These are phyloP conservation scores for Scheffersomyces cryptocercus DNA, from an alignment of 1,139 yeast genomes.

Conservation along the genomic window DNA sequence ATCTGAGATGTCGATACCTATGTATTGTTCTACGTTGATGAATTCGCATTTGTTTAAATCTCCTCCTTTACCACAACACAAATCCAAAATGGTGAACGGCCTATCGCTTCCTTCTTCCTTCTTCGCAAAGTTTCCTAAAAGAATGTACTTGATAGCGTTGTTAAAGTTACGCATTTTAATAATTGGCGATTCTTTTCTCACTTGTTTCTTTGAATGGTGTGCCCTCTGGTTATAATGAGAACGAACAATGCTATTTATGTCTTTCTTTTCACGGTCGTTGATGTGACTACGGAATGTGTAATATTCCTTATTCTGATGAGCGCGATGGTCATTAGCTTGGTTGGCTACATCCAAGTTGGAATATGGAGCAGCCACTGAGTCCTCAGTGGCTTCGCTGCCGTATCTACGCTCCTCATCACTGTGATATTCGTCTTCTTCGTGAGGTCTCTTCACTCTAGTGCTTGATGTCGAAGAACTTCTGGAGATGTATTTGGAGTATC, in stretches of 20 bases:
- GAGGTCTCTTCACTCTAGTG: constrained; percentile 10
- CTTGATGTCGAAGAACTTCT: constrained; percentile 1
- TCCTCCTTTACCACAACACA: constrained; percentile 99
- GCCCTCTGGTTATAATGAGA: constrained; percentile 87
- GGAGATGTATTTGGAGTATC: constrained; percentile 33
- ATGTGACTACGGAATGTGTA: constrained; percentile 45
- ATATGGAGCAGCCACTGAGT: constrained; percentile 29
- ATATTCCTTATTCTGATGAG: constrained; percentile 20
- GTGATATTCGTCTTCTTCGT: constrained; percentile 15
- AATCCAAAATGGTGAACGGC: constrained; percentile 57
- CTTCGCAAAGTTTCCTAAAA: constrained; percentile 68
- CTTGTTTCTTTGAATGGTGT: constrained; percentile 60
- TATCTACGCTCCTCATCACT: constrained; percentile 5
- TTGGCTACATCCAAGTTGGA: constrained; percentile 32
- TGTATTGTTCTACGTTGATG: constrained; percentile 69
- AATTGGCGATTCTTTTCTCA: constrained; percentile 78
- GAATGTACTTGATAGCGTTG: constrained; percentile 84
- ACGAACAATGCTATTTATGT: constrained; percentile 64
- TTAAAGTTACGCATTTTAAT: constrained; percentile 85
- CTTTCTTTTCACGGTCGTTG: constrained; percentile 34
- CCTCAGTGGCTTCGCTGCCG: constrained; percentile 4
- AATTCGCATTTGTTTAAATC: constrained; percentile 88
- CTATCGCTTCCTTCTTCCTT: constrained; percentile 46
- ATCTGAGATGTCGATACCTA: constrained; percentile 92
- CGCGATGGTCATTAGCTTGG: constrained; percentile 22